Evolutionary conservation across 208 protist species (phyloP), one percentile per base, ranked within the genome.

Genomic region (Naegleria lovaniensis): DNA sequence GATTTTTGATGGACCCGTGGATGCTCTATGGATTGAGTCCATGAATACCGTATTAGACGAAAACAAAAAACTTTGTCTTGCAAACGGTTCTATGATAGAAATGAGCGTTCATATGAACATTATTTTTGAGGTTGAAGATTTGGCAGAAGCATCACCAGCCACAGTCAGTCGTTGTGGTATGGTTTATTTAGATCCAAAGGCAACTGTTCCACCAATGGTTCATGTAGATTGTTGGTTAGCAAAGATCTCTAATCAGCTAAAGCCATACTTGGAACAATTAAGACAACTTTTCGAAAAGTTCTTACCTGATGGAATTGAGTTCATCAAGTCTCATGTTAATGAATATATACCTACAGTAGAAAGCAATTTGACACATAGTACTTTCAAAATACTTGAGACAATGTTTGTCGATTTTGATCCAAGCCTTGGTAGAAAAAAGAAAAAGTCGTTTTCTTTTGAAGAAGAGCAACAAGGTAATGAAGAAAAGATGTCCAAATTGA

Each of bases 161-260:
- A 99, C 98, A 25, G 98, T 99, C 22, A 98, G 96, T 29, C 95
- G 99, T 43, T 99, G 98, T 91, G 98, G 98, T 92, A 99, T 99
- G 98, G 97, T 99, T 88, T 99, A 98, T 94, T 95, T 99, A 92
- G 97, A 99, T 89, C 98, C 98, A 51, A 92, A 92, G 48, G 97
- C 94, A 91, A 98, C 96, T 91, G 95, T 95, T 51, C 97, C 94
- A 52, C 95, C 94, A 90, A 93, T 75, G 7, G 94, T 94, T 25
- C 93, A 94, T 83, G 94, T 96, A 59, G 88, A 93, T 83, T 96
- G 95, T n/a, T 99, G 98, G 98, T 58, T 95, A 15, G 91, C 92
- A 5, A 92, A 92, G 40, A 91, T 98, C 55, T 96, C 96, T 0
- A n/a, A 89, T 25, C 94, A 98, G 88, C 94, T 99, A 92, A 90